These are phyloP conservation scores for Evernia prunastri DNA, from an alignment of 495 filamentous ascomycete genomes.

Conservation along the genomic window DNA sequence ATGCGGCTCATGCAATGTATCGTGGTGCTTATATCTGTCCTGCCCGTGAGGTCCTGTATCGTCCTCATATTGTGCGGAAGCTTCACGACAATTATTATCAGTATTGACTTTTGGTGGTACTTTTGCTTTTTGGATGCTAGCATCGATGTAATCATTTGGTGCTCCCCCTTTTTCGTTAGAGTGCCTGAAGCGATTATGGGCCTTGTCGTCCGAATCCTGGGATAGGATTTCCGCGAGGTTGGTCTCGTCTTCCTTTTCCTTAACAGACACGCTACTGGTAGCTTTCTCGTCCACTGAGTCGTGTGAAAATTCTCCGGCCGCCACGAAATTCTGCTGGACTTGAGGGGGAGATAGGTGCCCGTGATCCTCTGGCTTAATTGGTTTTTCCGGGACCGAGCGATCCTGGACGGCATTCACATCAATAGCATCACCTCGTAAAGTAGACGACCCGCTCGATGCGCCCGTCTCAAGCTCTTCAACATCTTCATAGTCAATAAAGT, in stretches of 20 bases:
- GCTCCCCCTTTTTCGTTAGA: not conserved
- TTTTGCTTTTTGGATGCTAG: not conserved
- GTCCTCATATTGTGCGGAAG: not conserved
- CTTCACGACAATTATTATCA: not conserved
- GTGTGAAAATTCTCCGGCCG: not conserved
- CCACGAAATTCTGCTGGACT: not conserved
- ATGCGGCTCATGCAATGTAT: not conserved
- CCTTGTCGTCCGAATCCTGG: not conserved
- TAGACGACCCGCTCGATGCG: constrained; percentile 20
- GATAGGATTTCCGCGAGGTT: not conserved
- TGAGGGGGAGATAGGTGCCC: constrained; percentile 3
- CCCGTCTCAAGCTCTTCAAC: constrained; percentile 25
- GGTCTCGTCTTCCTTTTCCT: not conserved
- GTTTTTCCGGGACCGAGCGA: not conserved
- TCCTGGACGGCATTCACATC: constrained; percentile 4
- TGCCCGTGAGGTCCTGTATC: not conserved
- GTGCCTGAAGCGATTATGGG: not conserved
- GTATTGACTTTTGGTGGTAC: not conserved
- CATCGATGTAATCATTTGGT: not conserved
- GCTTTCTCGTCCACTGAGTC: not conserved
- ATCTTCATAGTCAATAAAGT: constrained; percentile 27
- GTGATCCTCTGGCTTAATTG: constrained; percentile 21
- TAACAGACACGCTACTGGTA: not conserved
- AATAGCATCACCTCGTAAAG: constrained; percentile 20
- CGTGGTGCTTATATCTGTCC: too few relatives aligned